Conservation (phyloP, 106 monocot species). For the Xerophyta viscosa region DNA sequence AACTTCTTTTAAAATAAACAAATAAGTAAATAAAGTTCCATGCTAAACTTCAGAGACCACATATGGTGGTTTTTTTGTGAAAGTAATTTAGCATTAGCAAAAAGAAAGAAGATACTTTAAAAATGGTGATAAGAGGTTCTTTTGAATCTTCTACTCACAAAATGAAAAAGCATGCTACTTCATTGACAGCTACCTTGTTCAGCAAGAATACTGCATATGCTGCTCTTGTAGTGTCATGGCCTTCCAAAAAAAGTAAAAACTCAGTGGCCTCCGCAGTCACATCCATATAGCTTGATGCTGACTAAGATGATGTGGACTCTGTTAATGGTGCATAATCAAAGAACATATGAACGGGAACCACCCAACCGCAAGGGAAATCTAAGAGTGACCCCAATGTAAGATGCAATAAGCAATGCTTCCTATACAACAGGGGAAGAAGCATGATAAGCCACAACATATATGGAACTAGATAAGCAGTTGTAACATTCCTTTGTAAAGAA, state of each 20-base stretch:
- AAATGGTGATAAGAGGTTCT: too few species aligned
- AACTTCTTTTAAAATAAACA: too few species aligned
- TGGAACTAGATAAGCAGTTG: too few species aligned
- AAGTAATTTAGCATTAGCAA: too few species aligned
- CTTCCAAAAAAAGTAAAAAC: slow-evolving; percentile 89
- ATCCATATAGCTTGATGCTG: slow-evolving; percentile 11
- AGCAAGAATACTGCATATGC: slow-evolving; percentile 88
- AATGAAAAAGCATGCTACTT: neutral
- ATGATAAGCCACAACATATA: too few species aligned
- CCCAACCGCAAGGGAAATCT: slow-evolving; percentile 70
- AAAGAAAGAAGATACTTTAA: too few species aligned
- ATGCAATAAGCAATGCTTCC: slow-evolving; percentile 71
- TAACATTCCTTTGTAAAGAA: too few species aligned
- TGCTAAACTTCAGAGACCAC: too few species aligned
- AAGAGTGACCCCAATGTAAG: slow-evolving; percentile 71
- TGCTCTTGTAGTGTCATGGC: slow-evolving; percentile 89
- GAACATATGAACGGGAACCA: slow-evolving; percentile 78
- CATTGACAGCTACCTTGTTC: slow-evolving; percentile 56
- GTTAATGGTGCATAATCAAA: slow-evolving; percentile 68
- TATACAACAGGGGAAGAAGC: slow-evolving; percentile 13
- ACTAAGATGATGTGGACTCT: slow-evolving; percentile 40
- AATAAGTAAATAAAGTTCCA: too few species aligned
- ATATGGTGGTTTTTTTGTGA: too few species aligned
- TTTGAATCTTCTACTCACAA: too few species aligned
- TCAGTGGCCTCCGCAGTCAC: slow-evolving; percentile 38